phyloP scores from a whole-genome alignment of 768 basidiomycete genomes.

The Russula olivacea region DNA sequence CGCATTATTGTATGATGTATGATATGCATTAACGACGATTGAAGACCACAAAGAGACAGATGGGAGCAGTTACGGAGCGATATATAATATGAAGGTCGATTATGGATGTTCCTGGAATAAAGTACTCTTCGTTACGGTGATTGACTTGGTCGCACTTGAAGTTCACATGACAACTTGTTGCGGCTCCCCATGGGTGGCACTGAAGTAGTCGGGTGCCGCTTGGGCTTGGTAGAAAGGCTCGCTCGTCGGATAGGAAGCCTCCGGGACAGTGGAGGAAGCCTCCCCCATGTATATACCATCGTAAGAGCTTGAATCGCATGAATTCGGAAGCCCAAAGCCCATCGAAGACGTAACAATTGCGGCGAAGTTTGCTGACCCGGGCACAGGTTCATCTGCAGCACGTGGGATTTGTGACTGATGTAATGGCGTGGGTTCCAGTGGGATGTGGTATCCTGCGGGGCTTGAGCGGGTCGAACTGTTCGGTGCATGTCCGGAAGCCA shows the following conservation, averaged over 20 bases:
- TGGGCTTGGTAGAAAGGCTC: conserved; percentile 13
- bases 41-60: conserved; percentile 15
- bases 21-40: conserved; percentile 13
- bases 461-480: conserved; percentile 33
- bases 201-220: conserved; percentile 13
- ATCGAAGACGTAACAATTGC: conserved; percentile 14
- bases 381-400: conserved; percentile 23
- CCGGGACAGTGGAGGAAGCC: conserved; percentile 28
- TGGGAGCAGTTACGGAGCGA: conserved; percentile 13
- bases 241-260: conserved; percentile 4
- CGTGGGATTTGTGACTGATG: conserved; percentile 22
- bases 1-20: conserved; percentile 5
- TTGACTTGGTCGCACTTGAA: background rate
- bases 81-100: conserved; percentile 10
- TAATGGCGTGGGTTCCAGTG: conserved; percentile 27
- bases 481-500: conserved; percentile 20
- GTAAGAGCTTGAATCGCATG: conserved; percentile 19
- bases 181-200: conserved; percentile 15
- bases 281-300: conserved; percentile 30
- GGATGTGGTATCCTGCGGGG: conserved; percentile 50
- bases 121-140: conserved; percentile 14
- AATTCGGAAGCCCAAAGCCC: conserved; percentile 19
- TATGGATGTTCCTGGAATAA: conserved; percentile 13
- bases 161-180: conserved; percentile 27
- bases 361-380: conserved; percentile 2